phyloP scores from a whole-genome alignment of 2,329 filamentous ascomycete species.

The Trichophyton schoenleinii region DNA sequence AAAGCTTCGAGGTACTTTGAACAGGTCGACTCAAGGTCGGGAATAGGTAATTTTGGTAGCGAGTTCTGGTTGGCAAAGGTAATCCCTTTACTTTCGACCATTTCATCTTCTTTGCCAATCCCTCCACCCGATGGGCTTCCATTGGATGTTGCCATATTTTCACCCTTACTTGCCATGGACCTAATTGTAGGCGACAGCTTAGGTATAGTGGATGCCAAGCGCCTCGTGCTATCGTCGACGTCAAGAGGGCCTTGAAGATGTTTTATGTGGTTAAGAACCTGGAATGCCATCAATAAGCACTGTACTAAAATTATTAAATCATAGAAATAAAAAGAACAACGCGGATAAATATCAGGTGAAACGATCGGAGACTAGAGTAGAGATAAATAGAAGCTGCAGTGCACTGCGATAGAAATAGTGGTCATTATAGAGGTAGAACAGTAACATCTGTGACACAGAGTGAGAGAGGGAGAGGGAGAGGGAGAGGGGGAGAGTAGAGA shows the following conservation, averaged over 20 bases:
- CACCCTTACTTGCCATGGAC: neutral
- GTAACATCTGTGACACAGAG: slow-evolving; percentile 47
- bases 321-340: neutral
- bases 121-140: neutral
- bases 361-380: slow-evolving; percentile 63
- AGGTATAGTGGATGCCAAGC: neutral
- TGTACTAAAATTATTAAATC: neutral
- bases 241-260: neutral
- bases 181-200: neutral
- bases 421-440: slow-evolving; percentile 72
- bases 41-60: slow-evolving; percentile 84
- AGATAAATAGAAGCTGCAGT: slow-evolving; percentile 70
- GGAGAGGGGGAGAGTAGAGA: neutral
- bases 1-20: slow-evolving; percentile 68
- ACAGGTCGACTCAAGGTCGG: slow-evolving; percentile 66
- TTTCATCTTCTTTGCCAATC: neutral
- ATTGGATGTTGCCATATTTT: neutral
- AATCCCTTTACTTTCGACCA: slow-evolving; percentile 40
- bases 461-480: too few species aligned
- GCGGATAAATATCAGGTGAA: slow-evolving; percentile 44
- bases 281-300: neutral
- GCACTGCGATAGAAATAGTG: slow-evolving; percentile 90
- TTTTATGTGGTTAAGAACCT: neutral
- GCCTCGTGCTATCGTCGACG: neutral
- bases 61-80: slow-evolving; percentile 84